These are phyloP conservation scores for Tetrapisispora arboricola DNA, from an alignment of 805 yeast species.

Conservation along the genomic window DNA sequence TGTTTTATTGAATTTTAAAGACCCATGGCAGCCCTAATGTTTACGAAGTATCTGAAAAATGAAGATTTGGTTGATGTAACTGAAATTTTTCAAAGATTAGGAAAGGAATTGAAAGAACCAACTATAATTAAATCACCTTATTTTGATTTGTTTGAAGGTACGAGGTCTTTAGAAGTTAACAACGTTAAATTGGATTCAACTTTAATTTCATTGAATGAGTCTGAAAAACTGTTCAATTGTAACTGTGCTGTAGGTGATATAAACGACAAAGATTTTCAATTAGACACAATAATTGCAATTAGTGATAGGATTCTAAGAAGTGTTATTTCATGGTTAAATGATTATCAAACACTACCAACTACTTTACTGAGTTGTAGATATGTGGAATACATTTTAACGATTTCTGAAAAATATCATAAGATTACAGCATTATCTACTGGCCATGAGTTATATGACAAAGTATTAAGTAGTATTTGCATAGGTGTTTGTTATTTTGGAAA, in stretches of 20 bases:
- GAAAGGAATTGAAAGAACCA: conserved; percentile 33
- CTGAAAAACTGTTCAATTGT: conserved; percentile 40
- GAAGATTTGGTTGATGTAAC: conserved; percentile 43
- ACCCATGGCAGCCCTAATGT: no score
- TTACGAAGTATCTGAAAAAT: not conserved
- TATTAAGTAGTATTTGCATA: conserved; percentile 40
- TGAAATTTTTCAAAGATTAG: conserved; percentile 33
- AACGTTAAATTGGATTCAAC: conserved; percentile 74
- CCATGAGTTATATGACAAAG: conserved; percentile 35
- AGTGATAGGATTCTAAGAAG: conserved; percentile 44
- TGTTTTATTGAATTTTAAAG: no score
- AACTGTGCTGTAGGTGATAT: conserved; percentile 13
- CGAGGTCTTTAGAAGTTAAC: conserved; percentile 74
- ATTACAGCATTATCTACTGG: conserved; percentile 14
- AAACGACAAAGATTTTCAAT: conserved; percentile 22
- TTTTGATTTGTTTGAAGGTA: conserved; percentile 70
- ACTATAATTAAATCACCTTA: conserved; percentile 48
- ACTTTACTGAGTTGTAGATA: conserved; percentile 69
- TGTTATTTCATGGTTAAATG: conserved; percentile 65
- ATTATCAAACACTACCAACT: conserved; percentile 57
- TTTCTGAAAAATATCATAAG: conserved; percentile 27
- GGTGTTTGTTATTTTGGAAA: conserved; percentile 49
- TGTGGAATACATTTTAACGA: conserved; percentile 47
- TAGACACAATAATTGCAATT: conserved; percentile 38
- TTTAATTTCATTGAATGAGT: conserved; percentile 37